phyloP scores from a whole-genome alignment of 768 basidiomycete genomes.

The Termitomyces titanicus region DNA sequence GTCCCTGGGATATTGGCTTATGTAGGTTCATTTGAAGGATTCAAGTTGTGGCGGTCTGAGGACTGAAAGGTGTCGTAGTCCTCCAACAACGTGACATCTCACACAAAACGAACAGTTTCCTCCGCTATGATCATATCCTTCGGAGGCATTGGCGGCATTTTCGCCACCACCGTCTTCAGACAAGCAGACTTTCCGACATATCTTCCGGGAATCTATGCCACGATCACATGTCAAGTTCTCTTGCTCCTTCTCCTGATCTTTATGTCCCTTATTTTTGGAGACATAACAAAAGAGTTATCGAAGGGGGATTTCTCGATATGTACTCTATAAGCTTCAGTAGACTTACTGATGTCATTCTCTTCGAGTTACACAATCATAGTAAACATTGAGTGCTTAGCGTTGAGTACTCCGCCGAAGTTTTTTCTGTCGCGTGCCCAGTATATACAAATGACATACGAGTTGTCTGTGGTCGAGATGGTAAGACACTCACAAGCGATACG shows the following conservation, averaged over 20 bases:
- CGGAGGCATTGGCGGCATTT: conserved; percentile 44
- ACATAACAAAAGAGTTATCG: conserved; percentile 29
- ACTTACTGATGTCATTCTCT: too few relatives aligned
- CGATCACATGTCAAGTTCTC: conserved; percentile 40
- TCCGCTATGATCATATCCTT: conserved; percentile 46
- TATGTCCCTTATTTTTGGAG: conserved; percentile 35
- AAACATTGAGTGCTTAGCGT: too few relatives aligned
- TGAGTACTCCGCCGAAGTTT: too few relatives aligned
- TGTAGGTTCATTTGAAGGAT: conserved; percentile 28
- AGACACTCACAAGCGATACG: too few relatives aligned
- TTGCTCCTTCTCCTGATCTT: conserved; percentile 36
- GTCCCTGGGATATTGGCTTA: conserved; percentile 49
- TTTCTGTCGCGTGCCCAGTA: too few relatives aligned
- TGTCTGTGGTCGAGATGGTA: too few relatives aligned
- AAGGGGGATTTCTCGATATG: too few relatives aligned
- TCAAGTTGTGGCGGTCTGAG: not conserved
- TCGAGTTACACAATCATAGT: too few relatives aligned
- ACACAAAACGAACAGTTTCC: conserved; percentile 46
- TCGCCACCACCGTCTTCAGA: conserved; percentile 45
- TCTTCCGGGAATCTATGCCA: conserved; percentile 43
- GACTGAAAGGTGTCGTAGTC: conserved; percentile 26
- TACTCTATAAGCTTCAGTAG: too few relatives aligned
- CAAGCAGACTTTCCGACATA: conserved; percentile 43
- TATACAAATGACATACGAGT: too few relatives aligned
- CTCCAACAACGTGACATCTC: conserved; percentile 46